A percentile compares a stretch with the other conserved stretches of the same genome.
phyloP scores from a whole-genome alignment of 2,329 filamentous ascomycete genomes.

The Myotisia sp. region DNA sequence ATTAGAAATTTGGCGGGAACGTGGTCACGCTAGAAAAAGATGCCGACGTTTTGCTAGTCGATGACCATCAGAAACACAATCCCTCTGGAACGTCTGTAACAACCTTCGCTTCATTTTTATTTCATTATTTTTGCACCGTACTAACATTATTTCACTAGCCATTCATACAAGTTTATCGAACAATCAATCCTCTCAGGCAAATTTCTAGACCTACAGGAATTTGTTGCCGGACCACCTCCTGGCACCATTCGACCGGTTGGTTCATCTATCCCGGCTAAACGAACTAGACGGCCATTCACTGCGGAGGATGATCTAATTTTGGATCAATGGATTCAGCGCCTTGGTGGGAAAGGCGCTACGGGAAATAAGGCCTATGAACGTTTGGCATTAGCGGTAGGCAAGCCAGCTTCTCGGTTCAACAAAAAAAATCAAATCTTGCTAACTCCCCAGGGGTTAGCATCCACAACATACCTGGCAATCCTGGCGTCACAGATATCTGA shows the following conservation, averaged over 20 bases:
- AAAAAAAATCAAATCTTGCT: neutral
- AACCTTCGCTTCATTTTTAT: too few relatives aligned
- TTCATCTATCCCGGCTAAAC: slow-evolving; percentile 25
- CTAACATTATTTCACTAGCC: slow-evolving; percentile 18
- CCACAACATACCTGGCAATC: slow-evolving; percentile 36
- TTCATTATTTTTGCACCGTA: slow-evolving; percentile 1
- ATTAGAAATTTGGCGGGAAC: slow-evolving; percentile 40
- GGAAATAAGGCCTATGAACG: slow-evolving; percentile 35
- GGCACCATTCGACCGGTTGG: slow-evolving; percentile 34
- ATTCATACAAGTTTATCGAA: slow-evolving; percentile 46
- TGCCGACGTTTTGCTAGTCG: slow-evolving; percentile 45
- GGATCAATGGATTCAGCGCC: slow-evolving; percentile 30
- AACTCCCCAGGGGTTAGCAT: slow-evolving; percentile 18
- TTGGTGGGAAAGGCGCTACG: slow-evolving; percentile 18
- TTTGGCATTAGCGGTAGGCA: slow-evolving; percentile 25
- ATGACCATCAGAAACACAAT: slow-evolving; percentile 39
- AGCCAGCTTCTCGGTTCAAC: neutral
- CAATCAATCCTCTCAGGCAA: slow-evolving; percentile 36
- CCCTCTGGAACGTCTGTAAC: slow-evolving; percentile 34
- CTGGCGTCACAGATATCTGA: slow-evolving; percentile 36
- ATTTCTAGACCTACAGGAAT: slow-evolving; percentile 35
- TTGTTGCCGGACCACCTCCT: slow-evolving; percentile 33
- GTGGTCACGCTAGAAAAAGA: slow-evolving; percentile 40
- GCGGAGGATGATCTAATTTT: slow-evolving; percentile 33
- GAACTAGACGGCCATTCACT: slow-evolving; percentile 23